Evolutionary conservation across 495 filamentous ascomycete genomes (phyloP).

Genomic region (Aspergillus olivimuriae): DNA sequence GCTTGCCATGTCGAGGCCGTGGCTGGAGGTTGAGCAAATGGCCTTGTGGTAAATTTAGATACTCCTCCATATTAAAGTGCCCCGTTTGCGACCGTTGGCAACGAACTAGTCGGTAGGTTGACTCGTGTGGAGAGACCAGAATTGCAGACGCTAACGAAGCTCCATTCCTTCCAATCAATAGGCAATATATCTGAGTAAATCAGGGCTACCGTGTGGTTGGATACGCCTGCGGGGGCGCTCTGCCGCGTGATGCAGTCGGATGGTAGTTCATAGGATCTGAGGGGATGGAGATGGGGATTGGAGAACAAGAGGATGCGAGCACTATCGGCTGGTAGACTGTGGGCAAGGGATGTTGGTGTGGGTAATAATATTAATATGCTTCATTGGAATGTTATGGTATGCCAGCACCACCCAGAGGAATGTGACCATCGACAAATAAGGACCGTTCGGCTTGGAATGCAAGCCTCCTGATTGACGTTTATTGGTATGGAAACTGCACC

Average conservation of each 20-base stretch:
- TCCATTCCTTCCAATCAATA: conserved; percentile 20
- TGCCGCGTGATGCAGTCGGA: conserved; percentile 1
- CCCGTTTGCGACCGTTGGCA: neutral
- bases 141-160: conserved; percentile 3
- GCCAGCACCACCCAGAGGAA: conserved; percentile 29
- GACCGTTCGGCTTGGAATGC: conserved; percentile 13
- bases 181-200: neutral
- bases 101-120: too few species aligned
- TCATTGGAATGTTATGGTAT: conserved; percentile 28
- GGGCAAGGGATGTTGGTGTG: neutral
- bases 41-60: conserved; percentile 26
- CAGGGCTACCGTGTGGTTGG: neutral
- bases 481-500: conserved; percentile 25
- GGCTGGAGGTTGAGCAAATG: conserved; percentile 31
- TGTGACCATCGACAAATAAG: conserved; percentile 12
- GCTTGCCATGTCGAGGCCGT: conserved; percentile 15
- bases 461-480: conserved; percentile 12
- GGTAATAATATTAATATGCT: conserved; percentile 22
- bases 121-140: too few species aligned
- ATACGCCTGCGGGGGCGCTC: neutral
- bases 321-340: neutral
- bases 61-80: conserved; percentile 21
- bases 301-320: neutral
- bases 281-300: neutral
- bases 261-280: neutral